Evolutionary conservation across 768 basidiomycete genomes (phyloP).

Genomic region (Candolleomyces eurysporus): DNA sequence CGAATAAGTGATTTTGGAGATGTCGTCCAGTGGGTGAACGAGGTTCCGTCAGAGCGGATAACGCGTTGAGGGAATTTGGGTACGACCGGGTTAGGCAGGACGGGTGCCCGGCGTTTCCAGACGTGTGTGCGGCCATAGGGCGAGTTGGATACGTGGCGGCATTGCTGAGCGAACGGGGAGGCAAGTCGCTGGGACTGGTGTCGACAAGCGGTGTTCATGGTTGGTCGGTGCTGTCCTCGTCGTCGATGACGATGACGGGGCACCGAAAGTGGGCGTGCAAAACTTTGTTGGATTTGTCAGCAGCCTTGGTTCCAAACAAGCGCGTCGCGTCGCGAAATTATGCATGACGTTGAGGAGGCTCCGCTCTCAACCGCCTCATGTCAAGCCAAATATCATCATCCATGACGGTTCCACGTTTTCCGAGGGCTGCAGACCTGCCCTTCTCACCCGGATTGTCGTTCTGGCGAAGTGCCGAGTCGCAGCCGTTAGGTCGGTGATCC

Average conservation of each 20-base stretch:
- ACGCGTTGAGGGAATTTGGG: conserved; percentile 86
- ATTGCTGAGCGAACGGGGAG: not conserved
- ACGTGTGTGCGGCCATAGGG: conserved; percentile 86
- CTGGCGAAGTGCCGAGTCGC: no score
- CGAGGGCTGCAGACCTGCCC: no score
- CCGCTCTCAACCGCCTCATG: no score
- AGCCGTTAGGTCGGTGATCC: no score
- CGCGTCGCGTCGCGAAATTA: not conserved
- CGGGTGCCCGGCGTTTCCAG: conserved; percentile 64
- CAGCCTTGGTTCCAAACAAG: not conserved
- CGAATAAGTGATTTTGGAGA: conserved; percentile 77
- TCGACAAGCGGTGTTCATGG: not conserved
- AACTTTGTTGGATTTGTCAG: conserved; percentile 1
- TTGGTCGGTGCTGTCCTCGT: not conserved
- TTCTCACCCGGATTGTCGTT: no score
- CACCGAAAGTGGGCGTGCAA: not conserved
- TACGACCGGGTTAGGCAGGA: conserved; percentile 79
- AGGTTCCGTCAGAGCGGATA: conserved; percentile 84
- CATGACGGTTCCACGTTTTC: no score
- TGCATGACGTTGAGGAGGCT: not conserved
- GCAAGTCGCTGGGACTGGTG: not conserved
- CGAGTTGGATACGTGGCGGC: conserved; percentile 55
- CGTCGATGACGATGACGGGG: not conserved
- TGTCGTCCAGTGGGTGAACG: conserved; percentile 85
- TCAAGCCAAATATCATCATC: no score